Base-by-base conservation (phyloP, 768 basidiomycete species). In the Mycena rebaudengoi region DNA sequence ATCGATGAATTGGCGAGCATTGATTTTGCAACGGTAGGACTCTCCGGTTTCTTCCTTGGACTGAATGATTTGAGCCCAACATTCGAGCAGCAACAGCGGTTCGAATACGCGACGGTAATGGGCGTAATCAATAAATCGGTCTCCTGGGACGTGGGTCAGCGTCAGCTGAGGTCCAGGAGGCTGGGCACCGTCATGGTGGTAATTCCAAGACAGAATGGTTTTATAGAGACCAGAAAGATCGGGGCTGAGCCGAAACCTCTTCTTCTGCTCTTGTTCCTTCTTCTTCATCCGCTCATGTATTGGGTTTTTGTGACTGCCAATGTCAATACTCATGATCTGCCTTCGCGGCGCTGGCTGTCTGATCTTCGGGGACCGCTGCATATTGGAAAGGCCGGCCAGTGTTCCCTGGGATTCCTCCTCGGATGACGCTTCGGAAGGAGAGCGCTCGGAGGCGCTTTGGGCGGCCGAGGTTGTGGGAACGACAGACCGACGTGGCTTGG, bases 61-160 rank as follows among this genome's bases (percentile, higher is more conserved):
- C 66, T 93, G 88, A 8, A 83, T 71, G 23, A 97, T 85, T 72
- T 97, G 94, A 28, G 91, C 87, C 96, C 98, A 98, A 65, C 93
- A 89, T 76, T 99, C 98, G 60, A 93, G 79, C 20, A 96, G 77
- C 26, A 99, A 79, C 16, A 99, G 82, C 2, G 97, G 96, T 72
- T 94, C 88, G 73, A 98, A 95, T 44, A 91, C 82, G 23, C 79
- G 78, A 40, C 85, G 83, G 75, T 97, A 99, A 20, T 94, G 85
- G 1, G 79, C 73, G 60, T 89, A 85, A 51, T 86, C 83, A 2
- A 69, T 59, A 74, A 98, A 99, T 12, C 74, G 79, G 55, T 88
- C 84, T 0, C 35, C 55, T n/a, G 93, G 92, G 8, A 98, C 82
- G 18, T 75, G 76, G 13, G 74, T 50, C 29, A 83, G 70, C 1